Evolutionary conservation across 1,139 yeast genomes (phyloP).

Genomic region (Ogataea hybrid): DNA sequence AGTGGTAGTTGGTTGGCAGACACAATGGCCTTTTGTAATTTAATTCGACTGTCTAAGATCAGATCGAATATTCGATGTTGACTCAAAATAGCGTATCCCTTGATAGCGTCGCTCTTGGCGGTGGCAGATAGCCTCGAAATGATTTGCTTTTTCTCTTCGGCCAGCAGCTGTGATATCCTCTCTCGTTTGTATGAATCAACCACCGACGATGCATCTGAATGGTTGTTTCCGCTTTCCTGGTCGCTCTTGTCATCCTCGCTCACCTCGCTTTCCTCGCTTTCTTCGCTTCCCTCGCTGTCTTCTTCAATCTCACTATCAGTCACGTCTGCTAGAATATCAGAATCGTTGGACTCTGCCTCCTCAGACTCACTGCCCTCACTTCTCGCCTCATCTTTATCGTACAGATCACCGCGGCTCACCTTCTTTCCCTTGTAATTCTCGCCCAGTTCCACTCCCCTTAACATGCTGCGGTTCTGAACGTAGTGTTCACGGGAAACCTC

Average conservation of each 20-base stretch:
- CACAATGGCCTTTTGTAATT: conserved; percentile 74
- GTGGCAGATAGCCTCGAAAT: conserved; percentile 63
- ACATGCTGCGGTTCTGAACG: conserved; percentile 61
- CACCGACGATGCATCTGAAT: conserved; percentile 25
- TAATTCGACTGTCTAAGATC: conserved; percentile 78
- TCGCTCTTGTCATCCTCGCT: conserved; percentile 22
- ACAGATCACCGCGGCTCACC: conserved; percentile 59
- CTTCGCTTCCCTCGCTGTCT: neutral
- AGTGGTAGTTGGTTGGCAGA: conserved; percentile 65
- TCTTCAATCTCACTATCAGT: conserved; percentile 29
- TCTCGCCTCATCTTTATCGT: conserved; percentile 32
- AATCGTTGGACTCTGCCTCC: conserved; percentile 13
- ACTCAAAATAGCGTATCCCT: conserved; percentile 76
- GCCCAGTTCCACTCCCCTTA: conserved; percentile 58
- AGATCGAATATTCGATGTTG: conserved; percentile 78
- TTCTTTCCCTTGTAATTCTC: conserved; percentile 63
- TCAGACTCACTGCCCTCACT: conserved; percentile 26
- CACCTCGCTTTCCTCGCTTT: too few relatives aligned
- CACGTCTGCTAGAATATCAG: conserved; percentile 15
- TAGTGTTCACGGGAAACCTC: conserved; percentile 64
- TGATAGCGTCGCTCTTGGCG: conserved; percentile 74
- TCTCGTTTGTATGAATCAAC: conserved; percentile 40
- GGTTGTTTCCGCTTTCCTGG: conserved; percentile 24
- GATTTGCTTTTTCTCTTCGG: conserved; percentile 62
- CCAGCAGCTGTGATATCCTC: conserved; percentile 53